Evolutionary conservation across 768 basidiomycete species (phyloP), one percentile per base, ranked within the genome.

Genomic region (Boletus edulis): DNA sequence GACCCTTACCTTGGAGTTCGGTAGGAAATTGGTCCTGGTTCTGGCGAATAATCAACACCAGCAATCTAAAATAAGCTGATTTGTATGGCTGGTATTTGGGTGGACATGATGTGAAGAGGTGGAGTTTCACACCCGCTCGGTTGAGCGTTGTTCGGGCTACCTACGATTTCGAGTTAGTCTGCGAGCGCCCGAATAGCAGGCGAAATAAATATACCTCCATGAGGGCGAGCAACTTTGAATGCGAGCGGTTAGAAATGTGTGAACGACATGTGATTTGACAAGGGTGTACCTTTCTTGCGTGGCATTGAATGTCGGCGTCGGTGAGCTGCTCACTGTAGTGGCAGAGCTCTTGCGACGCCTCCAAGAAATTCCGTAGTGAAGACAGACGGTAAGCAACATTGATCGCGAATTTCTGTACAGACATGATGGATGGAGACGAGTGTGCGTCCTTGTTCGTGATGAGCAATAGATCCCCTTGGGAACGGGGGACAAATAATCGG

Each of bases 81-180:
- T 82, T 84, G 68, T 76, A 73, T 12, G 70, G 72, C 39, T 68
- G 60, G 27, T 76, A 63, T 50, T 67, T 61, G 29, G 72, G 58
- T 20, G 77, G 67, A 62, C 82, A 83, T 43, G 73, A 67, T 34
- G 74, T 74, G 66, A 81, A 82, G 43, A 71, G 69, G 58, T 81
- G 77, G 14, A 76, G 67, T 22, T 73, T 71, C 49, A 82, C 58
- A 37, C 77, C 76, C 32, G 72, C 69, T 22, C 63, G 65, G 51
- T 68, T 69, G 49, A 84, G 76, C 10, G 81, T 81, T 50, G 67
- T 73, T 55, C 76, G 73, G 35, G 80, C 78, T 45, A 78, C 70
- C 82, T 84, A 55, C 29, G 34, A 39, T 27, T 29, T 37, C 42
- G 27, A 27, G 49, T 59, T 15, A 50, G 45, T 43, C 32, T 13